phyloP scores from a whole-genome alignment of 1,284 basidiomycete genomes.

The Athelia psychrophila region DNA sequence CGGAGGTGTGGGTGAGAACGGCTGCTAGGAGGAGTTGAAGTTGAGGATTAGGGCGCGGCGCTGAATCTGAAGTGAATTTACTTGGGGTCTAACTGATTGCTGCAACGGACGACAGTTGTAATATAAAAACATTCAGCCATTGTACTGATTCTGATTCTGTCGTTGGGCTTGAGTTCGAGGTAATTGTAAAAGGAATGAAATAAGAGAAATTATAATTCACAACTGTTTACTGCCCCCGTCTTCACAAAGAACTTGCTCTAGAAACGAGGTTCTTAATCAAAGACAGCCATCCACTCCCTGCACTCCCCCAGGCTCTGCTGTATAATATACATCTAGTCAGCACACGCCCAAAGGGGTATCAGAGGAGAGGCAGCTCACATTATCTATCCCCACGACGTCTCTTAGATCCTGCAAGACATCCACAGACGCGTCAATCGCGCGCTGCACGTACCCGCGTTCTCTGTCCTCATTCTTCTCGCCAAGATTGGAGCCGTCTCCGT shows the following conservation, averaged over 20 bases:
- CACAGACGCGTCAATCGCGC: conserved; percentile 30
- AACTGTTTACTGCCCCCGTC: too few species aligned
- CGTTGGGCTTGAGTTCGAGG: too few species aligned
- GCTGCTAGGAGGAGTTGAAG: neutral
- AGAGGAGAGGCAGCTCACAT: conserved; percentile 35
- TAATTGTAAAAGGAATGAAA: too few species aligned
- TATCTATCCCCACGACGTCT: conserved; percentile 36
- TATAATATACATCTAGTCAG: neutral
- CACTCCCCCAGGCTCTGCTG: neutral
- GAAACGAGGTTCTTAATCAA: neutral
- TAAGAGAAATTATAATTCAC: too few species aligned
- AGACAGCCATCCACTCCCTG: neutral
- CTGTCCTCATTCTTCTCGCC: conserved; percentile 9
- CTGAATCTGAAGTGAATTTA: too few species aligned
- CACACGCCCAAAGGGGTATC: neutral
- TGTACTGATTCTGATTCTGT: too few species aligned
- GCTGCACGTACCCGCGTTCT: conserved; percentile 19
- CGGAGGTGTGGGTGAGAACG: conserved; percentile 5
- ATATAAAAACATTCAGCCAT: too few species aligned
- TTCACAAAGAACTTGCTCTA: too few species aligned
- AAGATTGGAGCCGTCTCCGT: conserved; percentile 11
- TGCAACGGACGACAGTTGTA: too few species aligned
- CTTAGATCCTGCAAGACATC: conserved; percentile 44
- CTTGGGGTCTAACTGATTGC: too few species aligned
- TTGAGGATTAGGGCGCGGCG: too few species aligned